Evolutionary conservation across 306 rosid genomes (phyloP).

Genomic region (Trifolium repens): DNA sequence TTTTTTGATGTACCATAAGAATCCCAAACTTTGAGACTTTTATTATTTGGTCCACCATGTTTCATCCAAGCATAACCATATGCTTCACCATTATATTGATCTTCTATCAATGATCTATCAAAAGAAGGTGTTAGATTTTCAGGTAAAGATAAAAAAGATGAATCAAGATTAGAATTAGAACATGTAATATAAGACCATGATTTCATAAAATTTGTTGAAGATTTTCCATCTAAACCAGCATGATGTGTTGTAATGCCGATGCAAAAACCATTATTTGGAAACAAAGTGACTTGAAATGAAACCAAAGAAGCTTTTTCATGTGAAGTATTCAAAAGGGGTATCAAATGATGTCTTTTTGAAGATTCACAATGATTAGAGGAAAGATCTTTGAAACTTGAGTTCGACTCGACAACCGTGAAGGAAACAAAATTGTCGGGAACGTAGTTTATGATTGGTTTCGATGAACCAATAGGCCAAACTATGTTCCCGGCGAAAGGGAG

Average conservation of each 20-base stretch:
- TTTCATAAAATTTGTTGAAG: constrained; percentile 38
- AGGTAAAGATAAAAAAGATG: constrained; percentile 16
- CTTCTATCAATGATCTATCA: constrained; percentile 29
- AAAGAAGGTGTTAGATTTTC: constrained; percentile 21
- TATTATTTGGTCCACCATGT: not conserved
- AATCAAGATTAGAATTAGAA: constrained; percentile 19
- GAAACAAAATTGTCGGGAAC: constrained; percentile 19
- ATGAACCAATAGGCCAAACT: constrained; percentile 35
- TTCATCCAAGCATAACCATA: not conserved
- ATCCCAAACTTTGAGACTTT: constrained; percentile 31
- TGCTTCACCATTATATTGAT: constrained; percentile 3
- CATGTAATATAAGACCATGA: constrained; percentile 27
- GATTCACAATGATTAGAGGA: constrained; percentile 20
- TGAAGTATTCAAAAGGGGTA: constrained; percentile 27
- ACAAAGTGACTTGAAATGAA: constrained; percentile 35
- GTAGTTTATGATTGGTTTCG: constrained; percentile 31
- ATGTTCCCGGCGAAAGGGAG: constrained; percentile 39
- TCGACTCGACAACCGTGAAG: constrained; percentile 42
- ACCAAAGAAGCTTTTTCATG: constrained; percentile 31
- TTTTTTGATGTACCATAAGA: rapidly evolving
- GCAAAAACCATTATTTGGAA: constrained; percentile 40
- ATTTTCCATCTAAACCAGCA: constrained; percentile 41
- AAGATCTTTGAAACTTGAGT: not conserved
- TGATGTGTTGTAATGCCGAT: constrained; percentile 44
- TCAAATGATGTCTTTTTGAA: not conserved